Percentiles rank a stretch among this genome's conserved stretches.
These are phyloP conservation scores for Achaetomium macrosporum DNA, from an alignment of 2,329 filamentous ascomycete genomes.

Conservation along the genomic window DNA sequence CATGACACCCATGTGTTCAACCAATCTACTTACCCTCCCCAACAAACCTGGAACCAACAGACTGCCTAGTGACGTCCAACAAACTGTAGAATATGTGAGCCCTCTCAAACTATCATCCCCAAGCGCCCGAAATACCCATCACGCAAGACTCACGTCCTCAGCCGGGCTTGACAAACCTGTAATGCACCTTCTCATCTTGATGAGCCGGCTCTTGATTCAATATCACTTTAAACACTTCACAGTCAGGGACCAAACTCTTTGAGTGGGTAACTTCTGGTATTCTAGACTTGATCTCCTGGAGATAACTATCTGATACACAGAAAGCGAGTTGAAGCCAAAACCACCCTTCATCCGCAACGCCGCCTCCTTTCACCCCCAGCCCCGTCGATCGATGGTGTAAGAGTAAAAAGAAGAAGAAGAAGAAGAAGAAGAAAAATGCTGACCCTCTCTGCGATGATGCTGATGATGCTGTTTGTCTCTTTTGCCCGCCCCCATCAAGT, in stretches of 20 bases:
- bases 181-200: background rate
- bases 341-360: constrained; percentile 3
- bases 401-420: constrained; percentile 17
- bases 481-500: constrained; percentile 8
- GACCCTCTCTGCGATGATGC: constrained; percentile 3
- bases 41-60: too few relatives aligned
- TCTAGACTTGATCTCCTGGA: constrained; percentile 35
- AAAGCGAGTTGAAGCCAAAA: constrained; percentile 51
- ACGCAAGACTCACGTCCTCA: too few relatives aligned
- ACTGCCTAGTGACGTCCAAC: too few relatives aligned
- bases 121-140: too few relatives aligned
- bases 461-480: constrained; percentile 1
- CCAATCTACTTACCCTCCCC: too few relatives aligned
- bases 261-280: constrained; percentile 66
- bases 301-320: constrained; percentile 54
- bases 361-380: background rate
- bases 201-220: background rate
- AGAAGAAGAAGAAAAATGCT: constrained; percentile 20
- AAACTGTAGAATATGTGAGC: too few relatives aligned
- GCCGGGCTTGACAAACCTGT: background rate
- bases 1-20: too few relatives aligned
- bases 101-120: too few relatives aligned
- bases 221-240: background rate
- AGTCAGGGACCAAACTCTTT: constrained; percentile 23
- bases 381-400: constrained; percentile 17